Percentiles rank a stretch among this genome's conserved stretches.
Conservation (phyloP, 805 yeast genomes). For the Starmerella ratchasimensis region DNA sequence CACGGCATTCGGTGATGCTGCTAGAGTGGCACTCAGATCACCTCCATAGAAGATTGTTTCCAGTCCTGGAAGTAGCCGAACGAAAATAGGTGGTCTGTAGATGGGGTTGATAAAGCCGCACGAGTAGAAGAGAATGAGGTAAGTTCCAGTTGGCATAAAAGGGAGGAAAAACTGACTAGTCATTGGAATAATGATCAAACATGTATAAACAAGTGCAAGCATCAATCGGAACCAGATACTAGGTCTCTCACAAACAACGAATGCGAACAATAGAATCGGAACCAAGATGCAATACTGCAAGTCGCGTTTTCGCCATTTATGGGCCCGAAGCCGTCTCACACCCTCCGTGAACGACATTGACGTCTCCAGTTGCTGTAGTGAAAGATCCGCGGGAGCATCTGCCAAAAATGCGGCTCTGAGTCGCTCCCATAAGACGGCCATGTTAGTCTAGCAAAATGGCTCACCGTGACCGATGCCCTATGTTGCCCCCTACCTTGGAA, state of each 20-base stretch:
- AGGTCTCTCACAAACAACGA: constrained; percentile 26
- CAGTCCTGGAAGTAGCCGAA: constrained; percentile 76
- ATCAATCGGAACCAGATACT: constrained; percentile 23
- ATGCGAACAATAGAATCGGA: constrained; percentile 39
- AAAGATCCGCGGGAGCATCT: constrained; percentile 28
- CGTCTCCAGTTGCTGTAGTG: constrained; percentile 23
- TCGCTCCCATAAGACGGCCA: constrained; percentile 18
- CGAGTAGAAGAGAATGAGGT: constrained; percentile 73
- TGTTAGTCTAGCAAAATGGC: too few relatives aligned
- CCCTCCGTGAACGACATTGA: constrained; percentile 27
- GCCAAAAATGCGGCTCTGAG: constrained; percentile 23
- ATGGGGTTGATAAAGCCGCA: constrained; percentile 58
- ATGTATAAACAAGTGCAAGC: constrained; percentile 32
- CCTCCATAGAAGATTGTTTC: constrained; percentile 90
- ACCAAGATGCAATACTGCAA: constrained; percentile 36
- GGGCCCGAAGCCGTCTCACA: constrained; percentile 23
- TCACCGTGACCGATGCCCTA: too few relatives aligned
- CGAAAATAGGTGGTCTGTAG: constrained; percentile 80
- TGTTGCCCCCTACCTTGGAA: too few relatives aligned
- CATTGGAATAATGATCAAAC: constrained; percentile 50
- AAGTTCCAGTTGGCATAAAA: constrained; percentile 70
- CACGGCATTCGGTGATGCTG: constrained; percentile 49
- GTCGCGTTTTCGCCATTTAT: constrained; percentile 32
- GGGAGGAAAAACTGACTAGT: constrained; percentile 73
- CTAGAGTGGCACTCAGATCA: constrained; percentile 68